These are phyloP conservation scores for Picea abies DNA, from an alignment of 83 land plant species.

Conservation along the genomic window DNA sequence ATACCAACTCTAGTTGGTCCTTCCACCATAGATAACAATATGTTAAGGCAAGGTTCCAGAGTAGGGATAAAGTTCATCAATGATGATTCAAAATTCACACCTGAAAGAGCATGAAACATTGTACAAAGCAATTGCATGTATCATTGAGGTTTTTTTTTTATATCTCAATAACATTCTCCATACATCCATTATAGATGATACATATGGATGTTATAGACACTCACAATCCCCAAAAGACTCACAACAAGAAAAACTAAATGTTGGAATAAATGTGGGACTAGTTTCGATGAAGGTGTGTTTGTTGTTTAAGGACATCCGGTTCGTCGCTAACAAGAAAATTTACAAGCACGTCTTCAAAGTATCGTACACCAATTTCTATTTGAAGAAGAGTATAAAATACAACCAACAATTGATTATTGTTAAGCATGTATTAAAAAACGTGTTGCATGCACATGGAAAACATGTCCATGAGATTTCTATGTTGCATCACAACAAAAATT, in stretches of 20 bases:
- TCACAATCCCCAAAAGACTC: constrained; percentile 85
- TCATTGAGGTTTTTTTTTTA: constrained; percentile 88
- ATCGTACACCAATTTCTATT: constrained; percentile 59
- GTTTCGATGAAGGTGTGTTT: constrained; percentile 81
- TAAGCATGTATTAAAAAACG: constrained; percentile 86
- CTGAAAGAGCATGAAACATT: constrained; percentile 81
- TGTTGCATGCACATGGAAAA: constrained; percentile 91
- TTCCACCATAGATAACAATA: constrained; percentile 93
- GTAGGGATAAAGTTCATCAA: constrained; percentile 75
- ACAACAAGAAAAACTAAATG: constrained; percentile 73
- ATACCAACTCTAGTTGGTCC: constrained; percentile 94
- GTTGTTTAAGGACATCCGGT: constrained; percentile 84
- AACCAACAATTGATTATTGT: constrained; percentile 68
- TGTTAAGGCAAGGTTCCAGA: constrained; percentile 86
- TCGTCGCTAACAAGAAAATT: constrained; percentile 77
- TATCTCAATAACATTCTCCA: constrained; percentile 86
- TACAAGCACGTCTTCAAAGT: constrained; percentile 86
- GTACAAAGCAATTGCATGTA: constrained; percentile 81
- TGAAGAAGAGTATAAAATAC: constrained; percentile 79
- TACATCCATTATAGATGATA: constrained; percentile 87
- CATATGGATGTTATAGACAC: constrained; percentile 88
- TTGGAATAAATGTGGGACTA: constrained; percentile 88
- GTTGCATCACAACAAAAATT: constrained; percentile 86
- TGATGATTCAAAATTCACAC: constrained; percentile 82
- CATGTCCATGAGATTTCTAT: constrained; percentile 94